Evolutionary conservation across 257 asterid genomes (phyloP).

Genomic region (Penstemon davidsonii): DNA sequence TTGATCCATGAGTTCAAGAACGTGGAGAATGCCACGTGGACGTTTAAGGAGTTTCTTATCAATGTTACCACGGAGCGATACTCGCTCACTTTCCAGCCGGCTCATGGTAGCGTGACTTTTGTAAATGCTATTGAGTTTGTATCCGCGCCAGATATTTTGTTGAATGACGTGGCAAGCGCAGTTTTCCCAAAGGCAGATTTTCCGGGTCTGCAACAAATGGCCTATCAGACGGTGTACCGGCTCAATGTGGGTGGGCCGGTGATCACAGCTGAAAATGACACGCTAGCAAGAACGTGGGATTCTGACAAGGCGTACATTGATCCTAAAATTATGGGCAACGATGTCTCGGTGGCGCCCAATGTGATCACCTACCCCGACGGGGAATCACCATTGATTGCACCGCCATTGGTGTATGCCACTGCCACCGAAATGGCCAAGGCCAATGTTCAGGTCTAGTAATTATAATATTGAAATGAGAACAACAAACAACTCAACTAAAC

Average conservation of each 20-base stretch:
- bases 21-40: slow-evolving; percentile 19
- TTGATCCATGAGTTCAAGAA: slow-evolving; percentile 45
- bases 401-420: slow-evolving; percentile 73
- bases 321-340: slow-evolving; percentile 41
- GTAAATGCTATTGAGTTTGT: slow-evolving; percentile 59
- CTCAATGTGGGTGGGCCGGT: slow-evolving; percentile 55
- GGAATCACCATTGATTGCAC: slow-evolving; percentile 79
- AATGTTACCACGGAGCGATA: slow-evolving; percentile 54
- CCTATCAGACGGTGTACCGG: slow-evolving; percentile 48
- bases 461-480: not conserved
- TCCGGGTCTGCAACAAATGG: slow-evolving; percentile 37
- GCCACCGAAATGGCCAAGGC: slow-evolving; percentile 80
- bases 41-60: slow-evolving; percentile 44
- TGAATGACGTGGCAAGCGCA: slow-evolving; percentile 38
- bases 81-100: slow-evolving; percentile 42
- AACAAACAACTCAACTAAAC: too few species aligned
- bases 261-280: slow-evolving; percentile 48
- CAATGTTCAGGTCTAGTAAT: slow-evolving; percentile 33
- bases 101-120: slow-evolving; percentile 41
- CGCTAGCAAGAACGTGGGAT: slow-evolving; percentile 55
- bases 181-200: slow-evolving; percentile 47
- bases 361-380: slow-evolving; percentile 66
- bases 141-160: slow-evolving; percentile 54
- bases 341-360: slow-evolving; percentile 45
- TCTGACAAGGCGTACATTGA: slow-evolving; percentile 58